Percentiles rank a stretch among this genome's conserved stretches.
Conservation (phyloP, 768 basidiomycete genomes). For the Mycena floridula region DNA sequence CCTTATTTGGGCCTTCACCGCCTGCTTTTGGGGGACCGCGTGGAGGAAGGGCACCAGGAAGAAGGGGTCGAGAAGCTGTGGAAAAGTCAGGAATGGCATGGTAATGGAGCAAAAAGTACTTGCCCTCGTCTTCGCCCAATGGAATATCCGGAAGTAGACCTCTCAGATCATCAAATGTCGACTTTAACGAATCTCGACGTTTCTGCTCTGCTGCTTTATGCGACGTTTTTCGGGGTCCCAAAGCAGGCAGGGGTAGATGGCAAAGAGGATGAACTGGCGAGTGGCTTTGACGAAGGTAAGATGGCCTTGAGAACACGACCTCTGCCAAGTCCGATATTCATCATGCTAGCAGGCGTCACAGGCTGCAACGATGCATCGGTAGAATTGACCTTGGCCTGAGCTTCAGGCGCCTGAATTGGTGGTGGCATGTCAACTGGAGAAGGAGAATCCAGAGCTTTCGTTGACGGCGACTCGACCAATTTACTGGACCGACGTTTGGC, state of each 20-base stretch:
- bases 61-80: slow-evolving; percentile 33
- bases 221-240: slow-evolving; percentile 56
- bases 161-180: slow-evolving; percentile 84
- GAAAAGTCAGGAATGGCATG: slow-evolving; percentile 57
- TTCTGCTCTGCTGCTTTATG: slow-evolving; percentile 98
- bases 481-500: slow-evolving; percentile 18
- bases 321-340: slow-evolving; percentile 71
- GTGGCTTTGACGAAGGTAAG: slow-evolving; percentile 41
- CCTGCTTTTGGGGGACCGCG: slow-evolving; percentile 82
- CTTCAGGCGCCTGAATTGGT: slow-evolving; percentile 51
- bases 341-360: slow-evolving; percentile 87
- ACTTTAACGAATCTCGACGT: slow-evolving; percentile 92
- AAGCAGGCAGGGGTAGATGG: slow-evolving; percentile 3
- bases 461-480: not conserved
- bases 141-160: slow-evolving; percentile 84
- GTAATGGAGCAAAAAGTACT: no score
- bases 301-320: slow-evolving; percentile 55
- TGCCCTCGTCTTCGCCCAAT: slow-evolving; percentile 67
- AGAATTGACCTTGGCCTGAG: slow-evolving; percentile 8
- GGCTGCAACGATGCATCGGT: slow-evolving; percentile 43
- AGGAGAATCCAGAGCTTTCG: slow-evolving; percentile 49
- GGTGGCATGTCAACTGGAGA: slow-evolving; percentile 95
- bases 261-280: not conserved
- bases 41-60: slow-evolving; percentile 87
- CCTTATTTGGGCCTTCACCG: slow-evolving; percentile 89